Percentiles rank a stretch among this genome's conserved stretches.
Conservation (phyloP, 331 rosid genomes). For the Ulmus americana region DNA sequence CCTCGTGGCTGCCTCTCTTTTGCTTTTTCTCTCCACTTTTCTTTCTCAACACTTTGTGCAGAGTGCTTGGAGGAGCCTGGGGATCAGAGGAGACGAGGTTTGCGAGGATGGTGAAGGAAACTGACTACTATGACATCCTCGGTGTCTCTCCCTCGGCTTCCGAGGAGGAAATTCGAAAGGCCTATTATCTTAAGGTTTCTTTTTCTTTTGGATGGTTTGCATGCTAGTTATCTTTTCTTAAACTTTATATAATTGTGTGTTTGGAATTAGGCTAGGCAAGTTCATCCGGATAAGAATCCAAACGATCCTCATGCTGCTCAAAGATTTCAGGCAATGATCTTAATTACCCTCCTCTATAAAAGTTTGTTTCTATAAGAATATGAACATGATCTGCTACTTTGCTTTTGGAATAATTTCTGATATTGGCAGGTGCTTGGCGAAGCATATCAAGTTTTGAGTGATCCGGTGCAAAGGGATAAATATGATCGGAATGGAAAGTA, state of each 20-base stretch:
- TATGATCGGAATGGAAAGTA: conserved; percentile 79
- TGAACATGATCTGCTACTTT: not conserved
- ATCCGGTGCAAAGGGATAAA: conserved; percentile 67
- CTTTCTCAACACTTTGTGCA: not conserved
- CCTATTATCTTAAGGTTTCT: conserved; percentile 76
- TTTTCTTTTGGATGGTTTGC: not conserved
- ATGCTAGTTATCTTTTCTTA: too few relatives aligned
- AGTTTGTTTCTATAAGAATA: too few relatives aligned
- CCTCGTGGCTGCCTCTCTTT: conserved; percentile 30
- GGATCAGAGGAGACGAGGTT: too few relatives aligned
- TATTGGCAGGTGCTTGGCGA: conserved; percentile 60
- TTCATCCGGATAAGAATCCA: conserved; percentile 93
- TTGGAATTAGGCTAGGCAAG: conserved; percentile 72
- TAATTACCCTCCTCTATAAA: not conserved
- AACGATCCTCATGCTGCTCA: conserved; percentile 83
- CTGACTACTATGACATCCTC: conserved; percentile 77
- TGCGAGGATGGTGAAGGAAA: conserved; percentile 57
- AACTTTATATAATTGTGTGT: not conserved
- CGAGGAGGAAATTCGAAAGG: conserved; percentile 77
- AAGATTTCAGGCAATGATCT: conserved; percentile 55
- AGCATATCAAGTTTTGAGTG: conserved; percentile 89
- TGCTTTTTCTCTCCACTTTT: conserved; percentile 9
- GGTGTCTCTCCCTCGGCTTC: conserved; percentile 61
- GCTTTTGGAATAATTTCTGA: not conserved
- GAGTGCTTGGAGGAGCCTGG: too few relatives aligned